Evolutionary conservation across 1,284 basidiomycete genomes (phyloP).

Genomic region (Papiliotrema fonsecae): DNA sequence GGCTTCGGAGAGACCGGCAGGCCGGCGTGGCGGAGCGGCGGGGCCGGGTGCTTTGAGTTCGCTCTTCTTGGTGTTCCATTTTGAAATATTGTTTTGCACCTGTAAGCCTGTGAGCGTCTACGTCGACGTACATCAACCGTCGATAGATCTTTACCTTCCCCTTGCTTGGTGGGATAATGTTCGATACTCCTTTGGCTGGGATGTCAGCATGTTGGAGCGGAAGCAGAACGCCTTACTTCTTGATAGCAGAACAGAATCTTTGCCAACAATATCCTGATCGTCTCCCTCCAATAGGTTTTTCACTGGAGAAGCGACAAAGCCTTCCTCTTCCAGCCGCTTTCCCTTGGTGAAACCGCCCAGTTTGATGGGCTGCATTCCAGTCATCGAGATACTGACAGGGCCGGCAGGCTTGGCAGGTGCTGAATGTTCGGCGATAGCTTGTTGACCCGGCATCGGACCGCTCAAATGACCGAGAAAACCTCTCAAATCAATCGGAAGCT

Average conservation of each 20-base stretch:
- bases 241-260: slow-evolving; percentile 45
- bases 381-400: slow-evolving; percentile 11
- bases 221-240: slow-evolving; percentile 31
- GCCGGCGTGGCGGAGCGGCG: slow-evolving; percentile 13
- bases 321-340: slow-evolving; percentile 33
- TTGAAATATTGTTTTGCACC: slow-evolving; percentile 82
- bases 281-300: slow-evolving; percentile 49
- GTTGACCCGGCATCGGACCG: slow-evolving; percentile 12
- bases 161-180: slow-evolving; percentile 59
- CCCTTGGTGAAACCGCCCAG: slow-evolving; percentile 19
- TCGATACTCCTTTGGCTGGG: slow-evolving; percentile 52
- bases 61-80: slow-evolving; percentile 90
- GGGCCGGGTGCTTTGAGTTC: slow-evolving; percentile 54
- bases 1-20: slow-evolving; percentile 32
- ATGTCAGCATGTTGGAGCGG: neutral
- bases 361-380: slow-evolving; percentile 37
- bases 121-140: neutral
- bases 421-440: neutral
- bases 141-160: slow-evolving; percentile 65
- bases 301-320: slow-evolving; percentile 28
- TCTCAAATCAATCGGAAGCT: slow-evolving; percentile 18
- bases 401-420: neutral
- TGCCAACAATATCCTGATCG: slow-evolving; percentile 59
- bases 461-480: slow-evolving; percentile 33
- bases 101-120: slow-evolving; percentile 44